These are phyloP conservation scores for Gamsiella multidivaricata DNA, from an alignment of 192 early-diverging fungal genomes.

Conservation along the genomic window DNA sequence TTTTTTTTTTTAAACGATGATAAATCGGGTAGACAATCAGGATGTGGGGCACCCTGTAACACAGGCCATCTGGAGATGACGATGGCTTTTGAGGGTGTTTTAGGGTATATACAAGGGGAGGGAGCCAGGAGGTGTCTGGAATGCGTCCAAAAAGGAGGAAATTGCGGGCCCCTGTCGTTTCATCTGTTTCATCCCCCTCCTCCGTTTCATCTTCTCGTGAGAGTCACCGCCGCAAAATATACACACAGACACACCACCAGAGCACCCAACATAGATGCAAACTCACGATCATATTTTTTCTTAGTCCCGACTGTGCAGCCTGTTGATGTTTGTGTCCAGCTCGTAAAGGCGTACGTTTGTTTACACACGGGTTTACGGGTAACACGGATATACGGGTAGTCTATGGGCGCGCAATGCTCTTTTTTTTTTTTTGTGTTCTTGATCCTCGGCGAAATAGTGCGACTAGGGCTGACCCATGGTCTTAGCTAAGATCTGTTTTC, in stretches of 20 bases:
- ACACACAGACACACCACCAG: too few species aligned
- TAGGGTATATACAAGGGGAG: background rate
- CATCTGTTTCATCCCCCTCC: slow-evolving; percentile 31
- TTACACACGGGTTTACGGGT: background rate
- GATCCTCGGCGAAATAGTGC: slow-evolving; percentile 10
- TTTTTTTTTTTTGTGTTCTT: slow-evolving; percentile 6
- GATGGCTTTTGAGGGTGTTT: background rate
- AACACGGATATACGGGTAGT: too few species aligned
- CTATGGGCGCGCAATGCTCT: background rate
- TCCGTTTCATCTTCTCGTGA: background rate
- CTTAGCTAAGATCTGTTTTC: too few species aligned
- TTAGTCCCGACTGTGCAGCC: too few species aligned
- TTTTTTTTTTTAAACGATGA: too few species aligned
- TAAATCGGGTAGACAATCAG: background rate
- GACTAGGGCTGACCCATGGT: background rate
- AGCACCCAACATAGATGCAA: background rate
- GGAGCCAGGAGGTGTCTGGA: background rate
- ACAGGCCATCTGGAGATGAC: background rate
- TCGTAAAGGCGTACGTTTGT: too few species aligned
- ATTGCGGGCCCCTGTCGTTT: slow-evolving; percentile 29
- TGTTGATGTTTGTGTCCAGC: too few species aligned
- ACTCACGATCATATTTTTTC: too few species aligned
- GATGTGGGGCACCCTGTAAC: background rate
- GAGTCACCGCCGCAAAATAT: background rate
- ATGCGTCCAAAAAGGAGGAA: background rate